phyloP scores from a whole-genome alignment of 2,329 filamentous ascomycete genomes.

The Colletotrichum costaricense region DNA sequence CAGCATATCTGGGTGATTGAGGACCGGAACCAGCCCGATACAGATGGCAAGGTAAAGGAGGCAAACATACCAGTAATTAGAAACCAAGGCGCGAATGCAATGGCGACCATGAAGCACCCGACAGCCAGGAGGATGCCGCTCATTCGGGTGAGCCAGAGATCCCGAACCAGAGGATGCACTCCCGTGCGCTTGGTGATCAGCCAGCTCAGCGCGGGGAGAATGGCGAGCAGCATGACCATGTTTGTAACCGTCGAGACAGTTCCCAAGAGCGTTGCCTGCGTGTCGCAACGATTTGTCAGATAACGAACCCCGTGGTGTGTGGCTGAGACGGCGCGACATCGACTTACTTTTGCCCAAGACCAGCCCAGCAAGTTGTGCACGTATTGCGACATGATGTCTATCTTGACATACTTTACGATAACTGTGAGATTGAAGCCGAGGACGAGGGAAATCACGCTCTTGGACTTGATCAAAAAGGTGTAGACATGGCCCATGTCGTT shows the following conservation, averaged over 20 bases:
- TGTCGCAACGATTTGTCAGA: background rate
- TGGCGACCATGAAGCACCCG: slow-evolving; percentile 51
- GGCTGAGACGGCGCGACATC: background rate
- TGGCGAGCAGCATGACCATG: slow-evolving; percentile 49
- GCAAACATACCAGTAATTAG: slow-evolving; percentile 40
- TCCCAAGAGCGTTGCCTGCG: slow-evolving; percentile 54
- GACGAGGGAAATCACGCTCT: slow-evolving; percentile 51
- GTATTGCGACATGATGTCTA: slow-evolving; percentile 60
- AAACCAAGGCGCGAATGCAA: slow-evolving; percentile 48
- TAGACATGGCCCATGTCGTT: slow-evolving; percentile 49
- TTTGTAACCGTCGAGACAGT: slow-evolving; percentile 51
- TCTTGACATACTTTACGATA: slow-evolving; percentile 45
- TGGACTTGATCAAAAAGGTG: slow-evolving; percentile 53
- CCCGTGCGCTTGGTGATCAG: slow-evolving; percentile 45
- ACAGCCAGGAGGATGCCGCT: slow-evolving; percentile 45
- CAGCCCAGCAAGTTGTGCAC: slow-evolving; percentile 62
- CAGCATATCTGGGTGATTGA: background rate
- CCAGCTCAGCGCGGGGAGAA: slow-evolving; percentile 50
- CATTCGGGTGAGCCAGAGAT: slow-evolving; percentile 52
- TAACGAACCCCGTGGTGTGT: background rate
- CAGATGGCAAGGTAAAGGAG: no score
- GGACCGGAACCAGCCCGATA: background rate
- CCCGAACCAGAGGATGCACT: slow-evolving; percentile 48
- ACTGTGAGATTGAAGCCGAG: slow-evolving; percentile 48
- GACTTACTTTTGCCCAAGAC: slow-evolving; percentile 55